phyloP scores from a whole-genome alignment of 2,329 filamentous ascomycete genomes.

The Diplocarpon mali region DNA sequence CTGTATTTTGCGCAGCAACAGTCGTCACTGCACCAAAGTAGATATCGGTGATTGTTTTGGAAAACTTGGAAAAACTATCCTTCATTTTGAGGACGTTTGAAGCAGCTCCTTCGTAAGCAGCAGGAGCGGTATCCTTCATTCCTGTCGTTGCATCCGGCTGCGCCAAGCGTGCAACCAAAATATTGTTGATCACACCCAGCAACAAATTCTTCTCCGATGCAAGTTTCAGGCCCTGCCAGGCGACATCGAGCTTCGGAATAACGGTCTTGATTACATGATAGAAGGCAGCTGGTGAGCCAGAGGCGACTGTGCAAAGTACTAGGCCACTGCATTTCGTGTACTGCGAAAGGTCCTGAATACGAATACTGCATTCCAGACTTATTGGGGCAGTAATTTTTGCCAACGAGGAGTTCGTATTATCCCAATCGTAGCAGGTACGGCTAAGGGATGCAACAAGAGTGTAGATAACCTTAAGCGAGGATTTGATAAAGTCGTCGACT shows the following conservation, averaged over 20 bases:
- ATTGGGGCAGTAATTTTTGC: slow-evolving; percentile 2
- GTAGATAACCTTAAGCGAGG: slow-evolving; percentile 19
- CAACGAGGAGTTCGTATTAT: neutral
- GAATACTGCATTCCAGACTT: slow-evolving; percentile 25
- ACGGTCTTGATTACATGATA: slow-evolving; percentile 14
- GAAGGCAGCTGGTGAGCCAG: slow-evolving; percentile 15
- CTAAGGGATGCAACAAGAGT: slow-evolving; percentile 10
- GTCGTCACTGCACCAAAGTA: slow-evolving; percentile 17
- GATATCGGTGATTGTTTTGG: slow-evolving; percentile 13
- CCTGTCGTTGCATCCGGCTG: slow-evolving; percentile 3
- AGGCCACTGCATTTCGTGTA: slow-evolving; percentile 19
- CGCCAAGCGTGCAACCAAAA: slow-evolving; percentile 19
- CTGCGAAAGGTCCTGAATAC: slow-evolving; percentile 30
- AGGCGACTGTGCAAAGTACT: slow-evolving; percentile 18
- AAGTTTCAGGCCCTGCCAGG: slow-evolving; percentile 16
- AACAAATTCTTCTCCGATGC: slow-evolving; percentile 18
- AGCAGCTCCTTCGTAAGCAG: neutral
- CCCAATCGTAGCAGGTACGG: neutral
- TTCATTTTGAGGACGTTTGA: neutral
- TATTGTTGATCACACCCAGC: slow-evolving; percentile 21
- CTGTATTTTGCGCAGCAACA: no score
- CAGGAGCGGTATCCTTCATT: neutral
- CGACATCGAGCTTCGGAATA: slow-evolving; percentile 14
- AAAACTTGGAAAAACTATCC: slow-evolving; percentile 9
- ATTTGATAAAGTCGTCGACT: slow-evolving; percentile 23